Evolutionary conservation across 169 alveolate species (phyloP).

Genomic region (Pseudocohnilembus persalinus): DNA sequence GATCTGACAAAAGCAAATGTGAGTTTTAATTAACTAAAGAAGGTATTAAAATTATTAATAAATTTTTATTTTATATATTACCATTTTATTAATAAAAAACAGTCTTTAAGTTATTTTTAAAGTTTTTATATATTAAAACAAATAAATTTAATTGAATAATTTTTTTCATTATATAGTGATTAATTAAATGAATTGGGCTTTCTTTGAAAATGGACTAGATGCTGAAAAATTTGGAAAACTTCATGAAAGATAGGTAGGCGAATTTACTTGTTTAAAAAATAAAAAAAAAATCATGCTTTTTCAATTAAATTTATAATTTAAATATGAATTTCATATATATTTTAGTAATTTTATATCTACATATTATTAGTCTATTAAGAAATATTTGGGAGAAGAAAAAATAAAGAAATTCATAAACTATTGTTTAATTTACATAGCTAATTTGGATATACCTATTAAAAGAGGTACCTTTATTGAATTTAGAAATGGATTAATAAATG

Average conservation of each 20-base stretch:
- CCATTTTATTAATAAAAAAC: no score
- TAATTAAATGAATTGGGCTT: constrained; percentile 72
- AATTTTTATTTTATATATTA: no score
- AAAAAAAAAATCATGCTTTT: not conserved
- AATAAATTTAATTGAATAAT: no score
- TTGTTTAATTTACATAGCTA: constrained; percentile 86
- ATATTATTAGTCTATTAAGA: constrained; percentile 57
- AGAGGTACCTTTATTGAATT: constrained; percentile 95
- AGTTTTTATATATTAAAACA: no score
- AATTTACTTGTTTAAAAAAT: not conserved
- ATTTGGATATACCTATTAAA: constrained; percentile 93
- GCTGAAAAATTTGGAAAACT: constrained; percentile 81
- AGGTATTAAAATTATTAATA: not conserved
- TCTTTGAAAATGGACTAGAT: constrained; percentile 92
- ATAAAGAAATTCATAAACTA: constrained; percentile 87
- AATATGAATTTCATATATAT: constrained; percentile 6
- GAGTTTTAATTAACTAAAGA: constrained; percentile 69
- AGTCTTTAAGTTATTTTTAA: no score
- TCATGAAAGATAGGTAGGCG: not conserved
- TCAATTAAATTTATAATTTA: not conserved
- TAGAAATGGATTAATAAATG: constrained; percentile 94
- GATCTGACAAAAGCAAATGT: constrained; percentile 80
- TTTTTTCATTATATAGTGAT: constrained; percentile 24
- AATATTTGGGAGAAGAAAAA: constrained; percentile 84
- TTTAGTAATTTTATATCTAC: no score